phyloP scores from a whole-genome alignment of 2,329 filamentous ascomycete genomes.

The Penicillium freii region DNA sequence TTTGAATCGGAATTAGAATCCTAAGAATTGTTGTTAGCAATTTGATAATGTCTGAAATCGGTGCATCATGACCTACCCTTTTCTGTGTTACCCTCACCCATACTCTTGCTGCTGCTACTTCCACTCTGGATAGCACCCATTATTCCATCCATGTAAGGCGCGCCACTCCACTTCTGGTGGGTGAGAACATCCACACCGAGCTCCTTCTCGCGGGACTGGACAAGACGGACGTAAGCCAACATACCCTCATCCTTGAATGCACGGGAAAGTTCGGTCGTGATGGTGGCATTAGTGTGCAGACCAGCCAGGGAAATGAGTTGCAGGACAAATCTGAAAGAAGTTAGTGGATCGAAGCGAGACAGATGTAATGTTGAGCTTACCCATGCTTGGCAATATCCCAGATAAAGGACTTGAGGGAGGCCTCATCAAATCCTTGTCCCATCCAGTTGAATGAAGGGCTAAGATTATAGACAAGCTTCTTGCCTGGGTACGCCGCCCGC shows the following conservation, averaged over 20 bases:
- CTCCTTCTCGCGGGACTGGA: conserved; percentile 88
- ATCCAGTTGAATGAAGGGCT: conserved; percentile 99
- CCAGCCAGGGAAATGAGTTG: conserved; percentile 65
- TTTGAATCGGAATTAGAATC: not conserved
- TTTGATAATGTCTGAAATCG: not conserved
- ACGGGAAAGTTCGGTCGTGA: conserved; percentile 71
- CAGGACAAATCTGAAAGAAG: conserved; percentile 53
- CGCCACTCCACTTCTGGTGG: conserved; percentile 78
- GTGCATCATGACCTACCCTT: conserved; percentile 33
- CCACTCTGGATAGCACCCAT: conserved; percentile 87
- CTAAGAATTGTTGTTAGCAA: not conserved
- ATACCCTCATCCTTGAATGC: conserved; percentile 89
- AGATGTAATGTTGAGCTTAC: conserved; percentile 49
- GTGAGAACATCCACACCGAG: conserved; percentile 87
- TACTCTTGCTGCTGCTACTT: conserved; percentile 83
- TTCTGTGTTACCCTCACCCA: conserved; percentile 94
- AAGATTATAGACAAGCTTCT: conserved; percentile 94
- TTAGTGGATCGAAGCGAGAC: conserved; percentile 13
- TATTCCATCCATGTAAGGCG: conserved; percentile 80
- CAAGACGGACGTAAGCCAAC: conserved; percentile 93
- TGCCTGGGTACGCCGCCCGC: conserved; percentile 65
- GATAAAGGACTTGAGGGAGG: conserved; percentile 82
- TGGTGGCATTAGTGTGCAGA: conserved; percentile 62
- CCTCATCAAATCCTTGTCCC: conserved; percentile 83
- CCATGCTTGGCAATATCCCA: conserved; percentile 94